Conservation (phyloP, 2,329 filamentous ascomycete genomes). For the Madurella fahalii region DNA sequence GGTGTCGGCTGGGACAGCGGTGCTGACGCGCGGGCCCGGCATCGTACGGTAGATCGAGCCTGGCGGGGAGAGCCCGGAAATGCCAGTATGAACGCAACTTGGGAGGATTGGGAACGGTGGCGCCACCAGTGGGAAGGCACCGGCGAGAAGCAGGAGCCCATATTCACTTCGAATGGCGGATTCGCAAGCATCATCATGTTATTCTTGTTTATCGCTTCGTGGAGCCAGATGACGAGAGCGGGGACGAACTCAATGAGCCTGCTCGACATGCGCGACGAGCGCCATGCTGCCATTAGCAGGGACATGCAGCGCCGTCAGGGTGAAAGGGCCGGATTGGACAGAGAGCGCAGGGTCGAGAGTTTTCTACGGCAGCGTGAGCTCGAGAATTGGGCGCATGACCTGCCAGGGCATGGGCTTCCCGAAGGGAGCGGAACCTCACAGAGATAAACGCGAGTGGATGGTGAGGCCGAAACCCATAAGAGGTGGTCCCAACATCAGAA, state of each 20-base stretch:
- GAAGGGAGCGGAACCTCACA: background rate
- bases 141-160: slow-evolving; percentile 47
- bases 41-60: slow-evolving; percentile 39
- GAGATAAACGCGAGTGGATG: background rate
- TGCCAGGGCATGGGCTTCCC: slow-evolving; percentile 8
- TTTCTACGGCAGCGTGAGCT: slow-evolving; percentile 72
- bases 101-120: slow-evolving; percentile 96
- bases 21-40: slow-evolving; percentile 46
- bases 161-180: slow-evolving; percentile 72
- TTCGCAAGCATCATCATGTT: slow-evolving; percentile 72
- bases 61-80: slow-evolving; percentile 49
- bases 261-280: slow-evolving; percentile 62
- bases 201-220: slow-evolving; percentile 64
- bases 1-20: slow-evolving; percentile 74
- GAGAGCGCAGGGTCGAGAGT: slow-evolving; percentile 66
- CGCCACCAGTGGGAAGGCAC: slow-evolving; percentile 51
- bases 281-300: slow-evolving; percentile 62
- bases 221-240: slow-evolving; percentile 68
- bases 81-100: slow-evolving; percentile 73
- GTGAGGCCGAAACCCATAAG: background rate
- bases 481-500: too few species aligned
- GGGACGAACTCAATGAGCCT: slow-evolving; percentile 58
- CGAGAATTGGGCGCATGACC: slow-evolving; percentile 27
- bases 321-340: slow-evolving; percentile 48
- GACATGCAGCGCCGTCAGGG: slow-evolving; percentile 51